Base-by-base conservation (phyloP, 768 basidiomycete genomes). In the Candolleomyces eurysporus region DNA sequence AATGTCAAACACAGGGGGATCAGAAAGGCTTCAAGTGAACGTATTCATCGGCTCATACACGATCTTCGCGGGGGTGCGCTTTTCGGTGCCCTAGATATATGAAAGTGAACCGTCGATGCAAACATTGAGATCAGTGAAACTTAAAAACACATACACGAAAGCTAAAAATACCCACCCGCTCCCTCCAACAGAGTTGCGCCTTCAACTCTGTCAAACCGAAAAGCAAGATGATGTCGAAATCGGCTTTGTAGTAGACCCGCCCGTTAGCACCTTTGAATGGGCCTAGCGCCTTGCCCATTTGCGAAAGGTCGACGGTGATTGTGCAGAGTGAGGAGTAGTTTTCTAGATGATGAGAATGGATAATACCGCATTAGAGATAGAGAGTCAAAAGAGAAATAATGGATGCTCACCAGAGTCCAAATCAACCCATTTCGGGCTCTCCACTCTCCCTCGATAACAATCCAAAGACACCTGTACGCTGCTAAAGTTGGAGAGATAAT, bases 241-340 rank as follows among this genome's bases (percentile, higher is more conserved):
- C 60, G n/a, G 54, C 65, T 54, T 63, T 63, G 58, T 59, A 63
- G 45, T 54, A 63, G 3, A 63, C 16, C 17, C 50, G 21, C 30
- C 61, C 61, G 26, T 46, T 58, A 13, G 32, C 19, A 14, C 61
- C 61, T 40, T 59, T 54, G 58, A 52, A 50, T 5, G 60, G 64
- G 30, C 60, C 48, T 8, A 64, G 45, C 2, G 31, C 53, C 48
- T 54, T 60, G 21, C 64, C 54, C 57, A 66, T 32, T 17, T 62
- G 56, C 8, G 66, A 62, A 5, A 64, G 65, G 43, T 68, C 64
- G n/a, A 68, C 69, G 48, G 64, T 61, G 26, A 71, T 56, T 19
- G 52, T 59, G 57, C 69, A 71, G 2, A 71, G 59, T 1, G 62
- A 66, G 19, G 69, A 68, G 60, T 69, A 71, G 52, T 65, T 68